Evolutionary conservation across 106 monocot genomes (phyloP), one percentile per base, ranked within the genome.

Genomic region (Cymbidium sinense): DNA sequence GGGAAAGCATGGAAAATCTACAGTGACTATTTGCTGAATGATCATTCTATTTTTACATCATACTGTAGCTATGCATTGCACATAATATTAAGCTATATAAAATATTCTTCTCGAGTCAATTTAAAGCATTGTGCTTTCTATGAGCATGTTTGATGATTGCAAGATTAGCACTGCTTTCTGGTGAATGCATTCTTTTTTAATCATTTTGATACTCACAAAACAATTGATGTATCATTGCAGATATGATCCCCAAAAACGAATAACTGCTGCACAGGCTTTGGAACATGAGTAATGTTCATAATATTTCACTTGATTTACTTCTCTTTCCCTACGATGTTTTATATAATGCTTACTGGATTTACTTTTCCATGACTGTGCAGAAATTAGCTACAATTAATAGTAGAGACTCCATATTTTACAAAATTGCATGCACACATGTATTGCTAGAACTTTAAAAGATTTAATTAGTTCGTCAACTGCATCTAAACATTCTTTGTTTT

Each of bases 251-350:
- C 86, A 83, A 50, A 99, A 99, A 84, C 86, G 98, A 43, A 81
- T 99, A 83, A 99, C 94, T 80, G 98, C 98, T 50, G 87, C 89
- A 50, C 98, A 99, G 90, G 98, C 98, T 75, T 70, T 99, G 79
- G 98, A 99, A 74, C 98, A 99, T 78, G 98, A 99, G 98, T 99
- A 99, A 89, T 77, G 25, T 75, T 61, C 73, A 29, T 33, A 67
- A 36, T 84, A 55, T 51, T 79, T 44, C 75, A 73, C 29, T 44
- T 39, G 20, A 44, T 74, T 73, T 74, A 74, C 28, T 74, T 43
- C 21, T 43, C 28, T 43, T 44, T 74, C 36, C 13, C 28, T 44
- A 13, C 21, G 11, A 20, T 74, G 74, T 74, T 44, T 11, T 28
- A 25, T 74, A 13, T 71, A 36, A 39, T 39, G 71, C n/a, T 15